A percentile compares a stretch with the other conserved stretches of the same genome.
Conservation (phyloP, 495 filamentous ascomycete genomes). For the Trichoderma virens region DNA sequence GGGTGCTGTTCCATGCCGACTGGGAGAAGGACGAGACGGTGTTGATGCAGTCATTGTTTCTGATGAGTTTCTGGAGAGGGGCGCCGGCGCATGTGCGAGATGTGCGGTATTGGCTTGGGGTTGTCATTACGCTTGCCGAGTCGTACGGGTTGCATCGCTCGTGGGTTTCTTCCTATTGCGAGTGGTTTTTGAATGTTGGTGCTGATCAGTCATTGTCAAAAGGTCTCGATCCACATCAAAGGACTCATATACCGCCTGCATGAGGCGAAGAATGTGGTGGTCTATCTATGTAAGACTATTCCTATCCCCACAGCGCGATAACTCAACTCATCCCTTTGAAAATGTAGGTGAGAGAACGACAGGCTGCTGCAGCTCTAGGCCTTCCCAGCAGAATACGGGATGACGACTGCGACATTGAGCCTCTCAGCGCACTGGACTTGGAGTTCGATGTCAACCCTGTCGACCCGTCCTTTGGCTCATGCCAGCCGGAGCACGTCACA, state of each 20-base stretch:
- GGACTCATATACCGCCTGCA: neutral
- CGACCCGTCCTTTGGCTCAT: constrained; percentile 7
- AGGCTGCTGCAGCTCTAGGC: constrained; percentile 52
- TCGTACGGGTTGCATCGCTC: constrained; percentile 10
- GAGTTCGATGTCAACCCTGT: constrained; percentile 18
- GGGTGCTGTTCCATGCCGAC: constrained; percentile 59
- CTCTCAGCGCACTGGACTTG: constrained; percentile 31
- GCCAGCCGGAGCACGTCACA: constrained; percentile 18
- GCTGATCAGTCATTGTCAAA: neutral
- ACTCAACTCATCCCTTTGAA: no score
- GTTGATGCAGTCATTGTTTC: constrained; percentile 58
- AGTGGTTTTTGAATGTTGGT: neutral
- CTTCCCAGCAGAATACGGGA: constrained; percentile 48
- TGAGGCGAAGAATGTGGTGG: constrained; percentile 45
- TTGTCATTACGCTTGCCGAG: constrained; percentile 55
- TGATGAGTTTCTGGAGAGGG: constrained; percentile 72
- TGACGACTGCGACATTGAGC: constrained; percentile 39
- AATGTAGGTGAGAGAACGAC: constrained; percentile 48
- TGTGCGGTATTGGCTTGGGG: constrained; percentile 71
- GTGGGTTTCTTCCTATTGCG: neutral
- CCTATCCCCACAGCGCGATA: no score
- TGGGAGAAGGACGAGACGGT: constrained; percentile 64
- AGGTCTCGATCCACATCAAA: constrained; percentile 5
- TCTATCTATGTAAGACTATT: constrained; percentile 39
- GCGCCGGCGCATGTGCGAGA: constrained; percentile 68